Evolutionary conservation across 345 rosid genomes (phyloP).

Genomic region (Populus pruinosa): DNA sequence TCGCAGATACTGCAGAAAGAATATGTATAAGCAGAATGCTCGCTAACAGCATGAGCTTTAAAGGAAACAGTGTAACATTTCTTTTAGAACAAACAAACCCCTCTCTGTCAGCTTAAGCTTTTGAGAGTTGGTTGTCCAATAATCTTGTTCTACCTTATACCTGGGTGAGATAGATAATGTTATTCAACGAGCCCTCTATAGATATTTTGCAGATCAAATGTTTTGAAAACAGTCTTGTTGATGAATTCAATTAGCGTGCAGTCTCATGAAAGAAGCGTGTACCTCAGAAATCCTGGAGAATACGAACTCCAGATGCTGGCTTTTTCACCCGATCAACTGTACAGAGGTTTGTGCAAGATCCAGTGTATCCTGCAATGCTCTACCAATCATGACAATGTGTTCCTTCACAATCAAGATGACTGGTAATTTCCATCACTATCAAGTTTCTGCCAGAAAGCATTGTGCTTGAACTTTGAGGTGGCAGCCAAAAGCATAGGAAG

Average conservation of each 20-base stretch:
- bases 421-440: conserved; percentile 43
- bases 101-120: not conserved
- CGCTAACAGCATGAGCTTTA: not conserved
- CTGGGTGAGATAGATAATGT: not conserved
- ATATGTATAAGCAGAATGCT: not conserved
- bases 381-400: conserved; percentile 89
- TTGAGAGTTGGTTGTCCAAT: not conserved
- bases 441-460: conserved; percentile 57
- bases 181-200: conserved; percentile 1
- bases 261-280: conserved; percentile 91
- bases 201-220: conserved; percentile 64
- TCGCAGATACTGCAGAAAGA: not conserved
- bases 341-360: conserved; percentile 78
- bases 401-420: conserved; percentile 94
- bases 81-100: not conserved
- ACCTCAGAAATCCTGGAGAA: conserved; percentile 88
- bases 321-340: conserved; percentile 68
- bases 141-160: not conserved
- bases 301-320: conserved; percentile 64
- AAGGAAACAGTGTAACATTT: not conserved
- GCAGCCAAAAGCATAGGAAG: conserved; percentile 80
- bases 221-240: conserved; percentile 81
- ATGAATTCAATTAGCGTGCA: conserved; percentile 82
- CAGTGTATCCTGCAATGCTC: conserved; percentile 62
- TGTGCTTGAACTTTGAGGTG: conserved; percentile 70